phyloP scores from a whole-genome alignment of 495 filamentous ascomycete genomes.

The Neurospora sp. region DNA sequence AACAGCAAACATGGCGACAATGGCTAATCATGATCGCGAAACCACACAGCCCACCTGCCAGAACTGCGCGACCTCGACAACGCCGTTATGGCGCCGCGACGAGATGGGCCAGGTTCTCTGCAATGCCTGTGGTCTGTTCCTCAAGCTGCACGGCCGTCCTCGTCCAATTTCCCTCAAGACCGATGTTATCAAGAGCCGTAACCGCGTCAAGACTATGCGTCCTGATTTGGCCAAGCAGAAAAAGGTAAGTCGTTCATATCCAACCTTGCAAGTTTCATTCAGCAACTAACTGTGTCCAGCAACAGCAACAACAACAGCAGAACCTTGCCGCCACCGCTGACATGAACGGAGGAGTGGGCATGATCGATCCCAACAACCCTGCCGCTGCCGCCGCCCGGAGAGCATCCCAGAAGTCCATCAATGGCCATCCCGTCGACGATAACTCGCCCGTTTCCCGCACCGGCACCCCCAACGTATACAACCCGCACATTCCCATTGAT shows the following conservation, averaged over 20 bases:
- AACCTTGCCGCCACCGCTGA: constrained; percentile 41
- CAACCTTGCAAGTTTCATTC: neutral
- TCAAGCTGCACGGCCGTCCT: constrained; percentile 90
- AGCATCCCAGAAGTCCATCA: constrained; percentile 58
- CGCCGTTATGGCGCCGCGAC: constrained; percentile 93
- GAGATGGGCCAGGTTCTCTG: constrained; percentile 95
- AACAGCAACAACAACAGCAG: constrained; percentile 22
- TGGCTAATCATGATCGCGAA: constrained; percentile 46
- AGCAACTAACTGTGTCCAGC: constrained; percentile 1
- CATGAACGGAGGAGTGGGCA: constrained; percentile 39
- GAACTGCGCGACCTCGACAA: constrained; percentile 93
- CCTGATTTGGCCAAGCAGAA: constrained; percentile 72
- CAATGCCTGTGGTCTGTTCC: constrained; percentile 94
- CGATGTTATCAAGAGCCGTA: constrained; percentile 98
- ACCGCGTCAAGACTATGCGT: constrained; percentile 82
- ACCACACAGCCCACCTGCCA: constrained; percentile 88
- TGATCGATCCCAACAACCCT: constrained; percentile 34
- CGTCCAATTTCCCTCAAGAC: constrained; percentile 96
- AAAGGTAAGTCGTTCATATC: constrained; percentile 48
- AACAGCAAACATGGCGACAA: constrained; percentile 25
- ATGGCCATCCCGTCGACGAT: constrained; percentile 66
- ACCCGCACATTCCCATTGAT: constrained; percentile 52
- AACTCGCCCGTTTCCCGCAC: constrained; percentile 84
- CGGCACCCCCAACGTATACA: constrained; percentile 63
- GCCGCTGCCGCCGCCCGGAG: constrained; percentile 40